These are phyloP conservation scores for Hemileccinum rubropunctum DNA, from an alignment of 768 basidiomycete genomes.

Conservation along the genomic window DNA sequence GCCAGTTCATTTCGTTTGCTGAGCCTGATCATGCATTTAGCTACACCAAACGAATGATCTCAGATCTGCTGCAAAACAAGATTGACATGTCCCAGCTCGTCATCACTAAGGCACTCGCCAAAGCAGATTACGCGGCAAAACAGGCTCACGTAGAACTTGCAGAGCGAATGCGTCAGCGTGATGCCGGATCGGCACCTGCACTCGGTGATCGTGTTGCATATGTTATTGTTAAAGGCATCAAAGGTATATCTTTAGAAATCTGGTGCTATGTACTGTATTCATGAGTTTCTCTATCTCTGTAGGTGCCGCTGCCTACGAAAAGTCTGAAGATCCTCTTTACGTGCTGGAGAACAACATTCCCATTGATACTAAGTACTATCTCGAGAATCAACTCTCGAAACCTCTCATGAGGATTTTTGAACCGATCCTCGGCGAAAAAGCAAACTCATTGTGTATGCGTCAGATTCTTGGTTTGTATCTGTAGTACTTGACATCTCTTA, in stretches of 20 bases:
- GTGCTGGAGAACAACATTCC: slow-evolving; percentile 98
- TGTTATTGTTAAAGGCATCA: slow-evolving; percentile 95
- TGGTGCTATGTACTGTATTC: background rate
- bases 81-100: slow-evolving; percentile 99
- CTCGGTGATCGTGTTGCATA: slow-evolving; percentile 98
- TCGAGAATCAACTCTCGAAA: slow-evolving; percentile 97
- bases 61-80: slow-evolving; percentile 93
- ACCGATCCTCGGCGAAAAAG: slow-evolving; percentile 93
- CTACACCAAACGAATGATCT: slow-evolving; percentile 90
- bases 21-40: slow-evolving; percentile 40
- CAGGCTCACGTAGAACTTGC: slow-evolving; percentile 97
- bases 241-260: slow-evolving; percentile 50
- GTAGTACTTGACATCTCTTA: slow-evolving; percentile 30
- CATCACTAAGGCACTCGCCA: slow-evolving; percentile 95
- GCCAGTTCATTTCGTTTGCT: slow-evolving; percentile 5
- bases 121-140: slow-evolving; percentile 89
- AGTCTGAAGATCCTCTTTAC: slow-evolving; percentile 96
- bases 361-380: slow-evolving; percentile 96
- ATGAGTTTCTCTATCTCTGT: background rate
- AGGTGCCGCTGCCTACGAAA: slow-evolving; percentile 98
- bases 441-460: slow-evolving; percentile 70
- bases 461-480: background rate
- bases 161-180: slow-evolving; percentile 92
- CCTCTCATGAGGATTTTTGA: slow-evolving; percentile 98
- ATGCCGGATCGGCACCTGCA: slow-evolving; percentile 97